Evolutionary conservation across 177 flowering plant species (phyloP).

Genomic region (Telopea speciosissima): DNA sequence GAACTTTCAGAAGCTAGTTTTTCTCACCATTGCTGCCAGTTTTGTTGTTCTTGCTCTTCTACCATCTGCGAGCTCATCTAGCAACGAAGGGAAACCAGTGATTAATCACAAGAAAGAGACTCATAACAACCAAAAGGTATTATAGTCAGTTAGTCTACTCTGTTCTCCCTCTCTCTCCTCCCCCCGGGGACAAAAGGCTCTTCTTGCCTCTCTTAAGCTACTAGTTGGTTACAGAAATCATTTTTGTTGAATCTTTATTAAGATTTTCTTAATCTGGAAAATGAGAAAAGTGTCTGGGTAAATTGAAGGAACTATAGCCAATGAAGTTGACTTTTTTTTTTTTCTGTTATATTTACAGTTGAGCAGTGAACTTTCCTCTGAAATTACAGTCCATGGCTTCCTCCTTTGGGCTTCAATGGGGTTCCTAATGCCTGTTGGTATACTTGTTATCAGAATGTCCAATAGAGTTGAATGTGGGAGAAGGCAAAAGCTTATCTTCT

Average conservation of each 20-base stretch:
- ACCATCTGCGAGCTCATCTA: background rate
- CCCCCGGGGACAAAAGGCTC: too few relatives aligned
- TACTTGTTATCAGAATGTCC: slow-evolving; percentile 44
- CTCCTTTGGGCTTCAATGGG: slow-evolving; percentile 60
- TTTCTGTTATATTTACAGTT: slow-evolving; percentile 14
- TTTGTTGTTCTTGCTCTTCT: background rate
- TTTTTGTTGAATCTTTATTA: background rate
- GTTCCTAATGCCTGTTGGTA: slow-evolving; percentile 46
- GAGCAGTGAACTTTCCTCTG: slow-evolving; percentile 25
- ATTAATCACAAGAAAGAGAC: background rate
- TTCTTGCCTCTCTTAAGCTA: too few relatives aligned
- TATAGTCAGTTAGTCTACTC: background rate
- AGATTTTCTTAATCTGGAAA: background rate
- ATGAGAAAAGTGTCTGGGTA: background rate
- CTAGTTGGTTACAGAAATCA: background rate
- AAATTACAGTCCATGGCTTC: slow-evolving; percentile 42
- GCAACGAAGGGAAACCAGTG: background rate
- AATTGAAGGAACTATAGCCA: background rate
- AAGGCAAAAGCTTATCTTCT: slow-evolving; percentile 32
- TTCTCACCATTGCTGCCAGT: background rate
- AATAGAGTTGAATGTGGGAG: slow-evolving; percentile 27
- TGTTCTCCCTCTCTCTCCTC: slow-evolving; percentile 7
- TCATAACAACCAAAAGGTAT: background rate
- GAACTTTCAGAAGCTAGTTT: background rate
- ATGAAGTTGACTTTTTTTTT: background rate